A percentile compares a stretch with the other conserved stretches of the same genome.
Conservation (phyloP, 202 grass and related monocot species). For the Bolboschoenoplectus hybrid region DNA sequence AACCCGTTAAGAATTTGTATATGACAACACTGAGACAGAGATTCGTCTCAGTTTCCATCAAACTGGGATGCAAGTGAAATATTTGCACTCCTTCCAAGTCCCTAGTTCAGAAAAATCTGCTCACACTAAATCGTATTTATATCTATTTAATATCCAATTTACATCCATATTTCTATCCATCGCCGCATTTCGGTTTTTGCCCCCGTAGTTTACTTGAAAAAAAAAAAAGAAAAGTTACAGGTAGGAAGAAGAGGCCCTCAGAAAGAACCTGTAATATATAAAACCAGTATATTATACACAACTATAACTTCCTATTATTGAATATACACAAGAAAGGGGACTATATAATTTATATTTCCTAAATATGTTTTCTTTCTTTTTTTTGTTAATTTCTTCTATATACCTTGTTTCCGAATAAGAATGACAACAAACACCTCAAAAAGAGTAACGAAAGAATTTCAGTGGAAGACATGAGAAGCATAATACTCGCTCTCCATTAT, state of each 20-base stretch:
- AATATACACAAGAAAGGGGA: conserved; percentile 17
- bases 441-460: conserved; percentile 39
- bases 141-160: not conserved
- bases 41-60: too few relatives aligned
- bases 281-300: conserved; percentile 20
- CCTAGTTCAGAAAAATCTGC: too few relatives aligned
- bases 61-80: too few relatives aligned
- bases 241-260: not conserved
- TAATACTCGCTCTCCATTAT: conserved; percentile 98
- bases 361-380: not conserved
- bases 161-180: not conserved
- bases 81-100: too few relatives aligned
- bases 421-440: not conserved
- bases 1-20: not conserved
- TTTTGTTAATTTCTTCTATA: conserved; percentile 26
- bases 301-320: not conserved
- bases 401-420: conserved; percentile 18
- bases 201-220: not conserved
- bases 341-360: conserved; percentile 30
- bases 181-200: too few relatives aligned
- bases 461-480: conserved; percentile 97
- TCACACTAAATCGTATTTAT: not conserved
- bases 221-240: not conserved
- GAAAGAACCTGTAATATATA: not conserved
- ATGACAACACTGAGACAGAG: not conserved